Base-by-base conservation (phyloP, 2,329 filamentous ascomycete species). In the Clarireedia monteithiana region DNA sequence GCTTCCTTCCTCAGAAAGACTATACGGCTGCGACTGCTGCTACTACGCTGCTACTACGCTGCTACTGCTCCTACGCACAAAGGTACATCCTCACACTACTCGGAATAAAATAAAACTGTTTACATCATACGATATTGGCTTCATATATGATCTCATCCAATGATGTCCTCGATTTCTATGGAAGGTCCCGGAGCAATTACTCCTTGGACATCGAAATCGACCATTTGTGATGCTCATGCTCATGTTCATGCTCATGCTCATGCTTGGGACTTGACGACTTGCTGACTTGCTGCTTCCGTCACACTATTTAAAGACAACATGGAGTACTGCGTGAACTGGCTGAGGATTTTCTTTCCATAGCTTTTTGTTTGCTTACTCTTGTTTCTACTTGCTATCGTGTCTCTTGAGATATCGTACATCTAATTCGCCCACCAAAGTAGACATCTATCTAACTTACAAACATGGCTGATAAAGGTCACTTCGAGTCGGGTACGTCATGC, bases 391-490 rank as follows among this genome's bases (percentile, higher is more conserved):
- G 6, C 39, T n/a, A 17, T n/a, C 14, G 7, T 30, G 10, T 30
- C 27, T 30, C 20, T 30, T 30, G 27, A 9, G 12, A 47, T 47
- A 27, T 17, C 30, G 7, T n/a, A 46, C 27, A 7, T 24, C 40
- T 39, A 15, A n/a, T 44, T 20, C 6, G 10, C 36, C 3, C 26
- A n/a, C 26, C 36, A 38, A 24, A 30, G 10, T 9, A 5, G 12
- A 38, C 65, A 69, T 26, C 47, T 64, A 48, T 58, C 60, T 20
- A 42, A 6, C n/a, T 24, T 40, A 67, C 68, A 59, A 64, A 70
- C 50, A 59, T 59, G 27, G 60, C 38, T 67, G 67, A 55, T 24
- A 60, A 61, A 20, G 65, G 66, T 50, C 70, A 72, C 55, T 73
- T 72, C 56, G 64, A 65, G 39, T 58, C 63, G 48, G 70, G 70